Evolutionary conservation across 805 yeast species (phyloP).

Genomic region (Schwanniomyces pseudopolymorphus): DNA sequence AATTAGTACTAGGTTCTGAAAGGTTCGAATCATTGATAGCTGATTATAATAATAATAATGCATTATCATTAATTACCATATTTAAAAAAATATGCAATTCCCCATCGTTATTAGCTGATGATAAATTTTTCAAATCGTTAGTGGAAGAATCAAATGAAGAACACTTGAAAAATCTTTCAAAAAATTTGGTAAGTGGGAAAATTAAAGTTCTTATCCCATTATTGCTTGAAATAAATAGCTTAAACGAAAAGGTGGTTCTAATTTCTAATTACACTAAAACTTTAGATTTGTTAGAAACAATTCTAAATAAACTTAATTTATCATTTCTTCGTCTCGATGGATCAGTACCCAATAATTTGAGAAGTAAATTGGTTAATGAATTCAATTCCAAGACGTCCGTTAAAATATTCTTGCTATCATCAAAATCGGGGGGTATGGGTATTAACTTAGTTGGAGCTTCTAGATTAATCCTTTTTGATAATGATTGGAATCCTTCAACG

Average conservation of each 20-base stretch:
- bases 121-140: conserved; percentile 36
- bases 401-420: conserved; percentile 75
- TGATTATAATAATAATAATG: conserved; percentile 32
- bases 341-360: conserved; percentile 62
- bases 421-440: conserved; percentile 94
- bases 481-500: conserved; percentile 95
- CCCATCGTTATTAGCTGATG: conserved; percentile 59
- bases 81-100: conserved; percentile 84
- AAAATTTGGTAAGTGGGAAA: conserved; percentile 54
- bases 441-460: conserved; percentile 89
- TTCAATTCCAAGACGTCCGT: conserved; percentile 55
- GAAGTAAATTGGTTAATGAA: conserved; percentile 64
- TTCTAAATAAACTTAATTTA: conserved; percentile 50
- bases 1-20: conserved; percentile 43
- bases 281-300: conserved; percentile 66
- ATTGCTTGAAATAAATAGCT: conserved; percentile 45
- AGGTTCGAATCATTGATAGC: conserved; percentile 30
- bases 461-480: conserved; percentile 78
- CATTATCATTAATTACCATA: conserved; percentile 68
- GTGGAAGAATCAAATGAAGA: conserved; percentile 13
- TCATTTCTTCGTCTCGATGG: conserved; percentile 77
- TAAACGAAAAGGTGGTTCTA: conserved; percentile 73
- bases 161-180: conserved; percentile 21
- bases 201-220: conserved; percentile 57
- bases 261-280: conserved; percentile 90